Evolutionary conservation across 768 basidiomycete genomes (phyloP), one percentile per base, ranked within the genome.

Genomic region (Pleurotus platypus): DNA sequence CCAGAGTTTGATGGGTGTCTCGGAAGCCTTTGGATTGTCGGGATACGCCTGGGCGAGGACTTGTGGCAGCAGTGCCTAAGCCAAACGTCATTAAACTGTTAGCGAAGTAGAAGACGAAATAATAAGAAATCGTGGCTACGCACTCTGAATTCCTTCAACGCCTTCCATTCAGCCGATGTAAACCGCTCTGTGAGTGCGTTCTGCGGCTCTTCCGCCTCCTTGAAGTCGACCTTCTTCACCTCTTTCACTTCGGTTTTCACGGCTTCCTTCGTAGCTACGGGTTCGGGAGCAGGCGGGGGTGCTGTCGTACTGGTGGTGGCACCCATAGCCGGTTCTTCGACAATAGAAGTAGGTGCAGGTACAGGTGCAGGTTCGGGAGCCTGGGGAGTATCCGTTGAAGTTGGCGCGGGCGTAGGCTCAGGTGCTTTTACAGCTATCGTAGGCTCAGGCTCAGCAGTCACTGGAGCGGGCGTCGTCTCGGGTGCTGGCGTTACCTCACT

Each of bases 121-220:
- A 11, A 16, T 30, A 26, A 18, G 24, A 55, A 11, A 46, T 2
- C 27, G 40, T 15, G 20, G 40, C 26, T 40, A 62, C 80, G 40
- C 64, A 89, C 90, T 59, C 89, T 76, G 59, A 93, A 85, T 61
- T 81, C 79, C 60, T 80, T 80, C 62, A 93, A 70, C 7, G 86
- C 86, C 12, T 66, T 71, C 88, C 90, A 89, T 68, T 93, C 91
- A n/a, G 73, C 75, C 6, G 80, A 71, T 0, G 84, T 88, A 68
- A 92, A 93, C 64, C 78, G 76, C 66, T 78, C 71, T 0, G 90
- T 92, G 27, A 93, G 75, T 1, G 77, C 63, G 63, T 84, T 92
- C 70, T 90, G 86, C 0, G 84, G 85, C 67, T 92, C 90, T 12
- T 58, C 51, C 7, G 24, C 51, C 22, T 53, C 51, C 5, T 35